Conservation (phyloP, 108 stramenopile genomes). For the Skeletonema grethae region DNA sequence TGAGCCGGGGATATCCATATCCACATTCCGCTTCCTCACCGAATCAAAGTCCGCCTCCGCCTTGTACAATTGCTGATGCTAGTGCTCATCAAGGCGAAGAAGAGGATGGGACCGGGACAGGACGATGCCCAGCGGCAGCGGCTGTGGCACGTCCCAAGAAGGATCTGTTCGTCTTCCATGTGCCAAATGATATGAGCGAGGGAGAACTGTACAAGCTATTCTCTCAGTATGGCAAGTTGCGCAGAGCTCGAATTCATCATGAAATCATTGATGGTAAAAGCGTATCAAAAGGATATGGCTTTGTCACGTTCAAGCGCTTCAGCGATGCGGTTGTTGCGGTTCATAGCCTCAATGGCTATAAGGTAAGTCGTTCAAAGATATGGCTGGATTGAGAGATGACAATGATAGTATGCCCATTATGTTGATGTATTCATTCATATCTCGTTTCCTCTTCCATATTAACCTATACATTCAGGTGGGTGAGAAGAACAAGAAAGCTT, state of each 20-base stretch:
- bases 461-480: too few species aligned
- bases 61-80: not conserved
- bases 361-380: not conserved
- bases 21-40: not conserved
- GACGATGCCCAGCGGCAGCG: not conserved
- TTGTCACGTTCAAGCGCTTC: not conserved
- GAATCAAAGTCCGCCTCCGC: not conserved
- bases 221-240: not conserved
- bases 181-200: not conserved
- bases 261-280: not conserved
- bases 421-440: not conserved
- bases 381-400: too few species aligned
- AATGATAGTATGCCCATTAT: too few species aligned
- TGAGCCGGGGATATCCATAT: not conserved
- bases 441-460: not conserved
- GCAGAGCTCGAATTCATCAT: not conserved
- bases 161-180: not conserved
- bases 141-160: not conserved
- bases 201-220: not conserved
- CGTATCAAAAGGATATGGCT: not conserved
- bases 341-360: not conserved
- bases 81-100: not conserved
- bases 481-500: too few species aligned
- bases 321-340: not conserved
- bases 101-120: not conserved